A percentile compares a stretch with the other conserved stretches of the same genome.
Conservation (phyloP, 352 stramenopile species). For the Pythium utonaiense region DNA sequence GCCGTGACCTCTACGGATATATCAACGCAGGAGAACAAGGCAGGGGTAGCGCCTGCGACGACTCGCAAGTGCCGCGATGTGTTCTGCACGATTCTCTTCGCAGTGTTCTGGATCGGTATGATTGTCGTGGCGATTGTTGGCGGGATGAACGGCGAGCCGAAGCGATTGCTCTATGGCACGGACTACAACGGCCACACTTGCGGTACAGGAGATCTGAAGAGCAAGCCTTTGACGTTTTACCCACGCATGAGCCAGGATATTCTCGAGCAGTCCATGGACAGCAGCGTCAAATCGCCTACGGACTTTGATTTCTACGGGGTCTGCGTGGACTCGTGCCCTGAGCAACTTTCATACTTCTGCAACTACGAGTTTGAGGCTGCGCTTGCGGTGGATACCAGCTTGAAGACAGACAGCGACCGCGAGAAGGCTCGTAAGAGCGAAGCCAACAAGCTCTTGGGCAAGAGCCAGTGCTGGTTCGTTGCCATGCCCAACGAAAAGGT, state of each 20-base stretch:
- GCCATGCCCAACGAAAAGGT: constrained; percentile 56
- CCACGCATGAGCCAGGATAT: constrained; percentile 80
- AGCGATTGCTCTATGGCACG: constrained; percentile 70
- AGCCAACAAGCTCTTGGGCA: constrained; percentile 34
- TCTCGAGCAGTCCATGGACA: constrained; percentile 44
- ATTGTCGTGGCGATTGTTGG: constrained; percentile 58
- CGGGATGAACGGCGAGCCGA: constrained; percentile 56
- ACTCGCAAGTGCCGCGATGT: constrained; percentile 61
- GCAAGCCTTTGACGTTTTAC: constrained; percentile 62
- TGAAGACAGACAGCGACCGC: constrained; percentile 44
- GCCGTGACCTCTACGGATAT: constrained; percentile 35
- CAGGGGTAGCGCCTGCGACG: constrained; percentile 47
- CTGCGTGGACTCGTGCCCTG: constrained; percentile 62
- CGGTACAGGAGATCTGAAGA: constrained; percentile 38
- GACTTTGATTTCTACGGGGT: constrained; percentile 68
- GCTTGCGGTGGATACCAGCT: constrained; percentile 37
- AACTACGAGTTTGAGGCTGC: constrained; percentile 62
- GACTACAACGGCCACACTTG: constrained; percentile 80
- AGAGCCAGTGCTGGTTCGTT: constrained; percentile 62
- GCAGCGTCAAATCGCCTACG: constrained; percentile 42
- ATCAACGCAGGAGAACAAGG: constrained; percentile 21
- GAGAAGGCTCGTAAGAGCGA: constrained; percentile 43
- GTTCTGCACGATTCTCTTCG: constrained; percentile 71
- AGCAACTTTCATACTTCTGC: constrained; percentile 50
- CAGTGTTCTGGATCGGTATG: constrained; percentile 84